Conservation (phyloP, 106 monocot species). For the Acorus gramineus region DNA sequence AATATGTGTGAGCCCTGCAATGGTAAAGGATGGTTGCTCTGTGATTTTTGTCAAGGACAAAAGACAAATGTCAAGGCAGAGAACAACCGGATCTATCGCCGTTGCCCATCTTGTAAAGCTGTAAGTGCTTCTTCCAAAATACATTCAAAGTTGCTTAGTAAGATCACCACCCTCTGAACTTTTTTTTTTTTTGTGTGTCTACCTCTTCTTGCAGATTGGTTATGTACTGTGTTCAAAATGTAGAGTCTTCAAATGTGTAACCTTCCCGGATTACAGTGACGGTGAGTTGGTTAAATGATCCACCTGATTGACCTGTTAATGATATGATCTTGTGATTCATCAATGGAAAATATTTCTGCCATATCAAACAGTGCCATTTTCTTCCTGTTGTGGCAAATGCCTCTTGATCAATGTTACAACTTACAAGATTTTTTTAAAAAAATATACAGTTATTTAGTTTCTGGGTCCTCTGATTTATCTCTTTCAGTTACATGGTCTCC, state of each 20-base stretch:
- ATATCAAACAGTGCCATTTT: no score
- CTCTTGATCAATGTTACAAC: no score
- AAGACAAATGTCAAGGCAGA: constrained; percentile 68
- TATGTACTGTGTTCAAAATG: constrained; percentile 66
- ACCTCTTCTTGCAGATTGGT: constrained; percentile 38
- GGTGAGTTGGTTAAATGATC: constrained; percentile 14
- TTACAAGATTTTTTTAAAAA: no score
- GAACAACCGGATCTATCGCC: constrained; percentile 68
- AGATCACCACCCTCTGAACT: no score
- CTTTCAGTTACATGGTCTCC: no score
- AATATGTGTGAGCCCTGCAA: constrained; percentile 65
- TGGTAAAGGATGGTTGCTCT: constrained; percentile 73
- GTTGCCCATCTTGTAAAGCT: constrained; percentile 82
- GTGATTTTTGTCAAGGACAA: constrained; percentile 77
- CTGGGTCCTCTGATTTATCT: no score
- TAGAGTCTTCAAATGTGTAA: constrained; percentile 89
- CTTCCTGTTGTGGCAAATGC: no score
- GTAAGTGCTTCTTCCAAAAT: constrained; percentile 22
- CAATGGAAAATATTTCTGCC: no score
- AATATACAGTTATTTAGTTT: no score
- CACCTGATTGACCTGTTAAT: no score
- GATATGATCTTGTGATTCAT: no score
- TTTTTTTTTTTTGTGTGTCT: neutral
- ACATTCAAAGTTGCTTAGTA: no score
- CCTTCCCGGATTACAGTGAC: constrained; percentile 59